Conservation (phyloP, 1,139 yeast species). For the Magnusiomyces tetraspermus region DNA sequence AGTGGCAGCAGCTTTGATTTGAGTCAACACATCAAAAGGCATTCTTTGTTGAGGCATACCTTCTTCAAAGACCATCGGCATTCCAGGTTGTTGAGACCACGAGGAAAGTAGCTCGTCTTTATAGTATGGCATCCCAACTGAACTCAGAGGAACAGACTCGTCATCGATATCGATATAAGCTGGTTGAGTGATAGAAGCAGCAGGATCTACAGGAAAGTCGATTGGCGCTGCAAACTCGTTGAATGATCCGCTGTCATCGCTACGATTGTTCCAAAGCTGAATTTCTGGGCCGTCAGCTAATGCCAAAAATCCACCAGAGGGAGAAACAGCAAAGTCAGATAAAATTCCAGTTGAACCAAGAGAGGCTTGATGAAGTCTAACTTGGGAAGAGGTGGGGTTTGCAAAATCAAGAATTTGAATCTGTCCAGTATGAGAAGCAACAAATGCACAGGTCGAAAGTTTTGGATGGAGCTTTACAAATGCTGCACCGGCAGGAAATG, state of each 20-base stretch:
- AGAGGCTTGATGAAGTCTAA: slow-evolving; percentile 35
- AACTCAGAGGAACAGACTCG: slow-evolving; percentile 48
- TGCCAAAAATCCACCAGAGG: slow-evolving; percentile 71
- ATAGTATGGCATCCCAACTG: slow-evolving; percentile 82
- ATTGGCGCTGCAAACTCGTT: slow-evolving; percentile 39
- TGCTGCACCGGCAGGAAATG: slow-evolving; percentile 87
- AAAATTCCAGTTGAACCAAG: slow-evolving; percentile 34
- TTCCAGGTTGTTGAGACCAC: slow-evolving; percentile 40
- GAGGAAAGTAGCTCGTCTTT: slow-evolving; percentile 69
- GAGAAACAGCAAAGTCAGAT: slow-evolving; percentile 54
- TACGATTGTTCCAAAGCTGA: slow-evolving; percentile 60
- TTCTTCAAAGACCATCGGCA: slow-evolving; percentile 21
- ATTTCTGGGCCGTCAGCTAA: slow-evolving; percentile 55
- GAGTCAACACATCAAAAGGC: slow-evolving; percentile 50
- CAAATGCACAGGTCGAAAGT: slow-evolving; percentile 65
- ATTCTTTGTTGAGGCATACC: slow-evolving; percentile 43
- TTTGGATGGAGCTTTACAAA: slow-evolving; percentile 81
- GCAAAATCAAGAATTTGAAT: slow-evolving; percentile 76
- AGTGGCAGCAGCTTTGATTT: slow-evolving; percentile 19
- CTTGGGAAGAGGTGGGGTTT: slow-evolving; percentile 50
- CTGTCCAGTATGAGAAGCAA: slow-evolving; percentile 71
- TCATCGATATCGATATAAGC: slow-evolving; percentile 38
- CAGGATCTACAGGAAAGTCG: slow-evolving; percentile 40
- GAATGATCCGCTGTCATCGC: slow-evolving; percentile 30
- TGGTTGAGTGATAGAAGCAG: slow-evolving; percentile 12